Conservation (phyloP, 2,329 filamentous ascomycete genomes). For the Colletotrichum phormii region DNA sequence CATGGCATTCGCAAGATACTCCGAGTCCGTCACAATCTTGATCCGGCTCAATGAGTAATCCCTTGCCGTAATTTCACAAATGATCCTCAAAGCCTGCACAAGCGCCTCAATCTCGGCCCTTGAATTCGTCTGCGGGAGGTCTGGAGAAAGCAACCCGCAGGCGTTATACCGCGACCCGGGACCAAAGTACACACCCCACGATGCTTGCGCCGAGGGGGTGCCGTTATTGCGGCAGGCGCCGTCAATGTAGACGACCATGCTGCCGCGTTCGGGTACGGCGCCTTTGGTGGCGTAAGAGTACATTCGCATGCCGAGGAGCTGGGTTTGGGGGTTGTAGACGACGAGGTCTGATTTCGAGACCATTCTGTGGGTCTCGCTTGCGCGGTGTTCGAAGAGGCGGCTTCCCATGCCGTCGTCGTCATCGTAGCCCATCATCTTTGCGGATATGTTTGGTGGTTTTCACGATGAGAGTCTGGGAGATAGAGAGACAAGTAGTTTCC, state of each 20-base stretch:
- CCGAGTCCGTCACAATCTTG: conserved; percentile 37
- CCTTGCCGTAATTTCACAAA: neutral
- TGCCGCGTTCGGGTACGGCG: neutral
- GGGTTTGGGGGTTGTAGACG: conserved; percentile 14
- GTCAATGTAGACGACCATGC: conserved; percentile 40
- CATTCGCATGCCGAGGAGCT: conserved; percentile 14
- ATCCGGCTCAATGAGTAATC: conserved; percentile 16
- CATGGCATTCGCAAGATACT: conserved; percentile 37
- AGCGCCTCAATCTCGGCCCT: conserved; percentile 41
- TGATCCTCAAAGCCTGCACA: conserved; percentile 26
- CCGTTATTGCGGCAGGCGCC: conserved; percentile 42
- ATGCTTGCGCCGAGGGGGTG: conserved; percentile 34
- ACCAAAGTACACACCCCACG: conserved; percentile 44
- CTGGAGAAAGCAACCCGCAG: conserved; percentile 5
- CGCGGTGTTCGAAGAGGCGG: neutral
- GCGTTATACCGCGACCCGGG: conserved; percentile 40
- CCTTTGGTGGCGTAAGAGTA: neutral
- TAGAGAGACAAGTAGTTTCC: neutral
- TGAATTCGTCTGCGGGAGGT: conserved; percentile 32
- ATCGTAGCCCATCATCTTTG: conserved; percentile 2
- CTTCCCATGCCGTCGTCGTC: conserved; percentile 7
- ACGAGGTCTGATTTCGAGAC: conserved; percentile 7
- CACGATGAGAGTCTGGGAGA: too few species aligned
- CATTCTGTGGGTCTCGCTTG: neutral
- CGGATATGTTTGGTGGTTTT: neutral